Evolutionary conservation across 805 yeast genomes (phyloP), one percentile per base, ranked within the genome.

Genomic region (Lachancea lanzarotensis): DNA sequence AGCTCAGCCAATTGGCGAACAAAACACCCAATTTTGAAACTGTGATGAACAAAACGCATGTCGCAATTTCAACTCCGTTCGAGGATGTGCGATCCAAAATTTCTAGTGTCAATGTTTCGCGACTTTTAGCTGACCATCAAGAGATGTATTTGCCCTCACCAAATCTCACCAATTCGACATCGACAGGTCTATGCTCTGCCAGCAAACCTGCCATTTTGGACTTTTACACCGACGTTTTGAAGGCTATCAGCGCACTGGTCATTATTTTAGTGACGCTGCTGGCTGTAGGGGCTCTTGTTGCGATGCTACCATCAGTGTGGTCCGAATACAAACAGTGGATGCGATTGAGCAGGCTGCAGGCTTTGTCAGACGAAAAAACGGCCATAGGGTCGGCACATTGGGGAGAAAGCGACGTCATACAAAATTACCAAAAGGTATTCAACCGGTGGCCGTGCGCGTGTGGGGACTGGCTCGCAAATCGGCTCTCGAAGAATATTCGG

Each of bases 1-100:
- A 79, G 25, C 68, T 93, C 15, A 74, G 75, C 2, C 50, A 56
- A 0, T 62, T 89, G 35, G 66, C 75, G 17, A 63, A 66, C 0
- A 68, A 76, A 2, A 65, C 84, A 0, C 95, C 95, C 0, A 75
- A 78, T 48, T 87, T 87, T 59, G 76, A 74, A 2, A 71, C 73
- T 7, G 81, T 87, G 2, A 74, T 79, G 55, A 76, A 79, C 47
- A 72, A 73, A 17, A 79, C 93, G 0, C 71, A 77, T 35, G 45
- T 57, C 0, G 52, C 80, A 33, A 72, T 91, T 8, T 64, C 73
- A 2, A 56, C 52, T 2, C 96, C 96, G 0, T 85, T 88, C 55
- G 70, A 71, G 0, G 47, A 56, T 11, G 60, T 84, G 2, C 68
- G 72, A 35, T 49, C 57, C 1, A 66, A 71, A 40, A 57, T 83